A percentile compares a stretch with the other conserved stretches of the same genome.
These are phyloP conservation scores for Botrytis tulipae DNA, from an alignment of 2,329 filamentous ascomycete genomes.

Conservation along the genomic window DNA sequence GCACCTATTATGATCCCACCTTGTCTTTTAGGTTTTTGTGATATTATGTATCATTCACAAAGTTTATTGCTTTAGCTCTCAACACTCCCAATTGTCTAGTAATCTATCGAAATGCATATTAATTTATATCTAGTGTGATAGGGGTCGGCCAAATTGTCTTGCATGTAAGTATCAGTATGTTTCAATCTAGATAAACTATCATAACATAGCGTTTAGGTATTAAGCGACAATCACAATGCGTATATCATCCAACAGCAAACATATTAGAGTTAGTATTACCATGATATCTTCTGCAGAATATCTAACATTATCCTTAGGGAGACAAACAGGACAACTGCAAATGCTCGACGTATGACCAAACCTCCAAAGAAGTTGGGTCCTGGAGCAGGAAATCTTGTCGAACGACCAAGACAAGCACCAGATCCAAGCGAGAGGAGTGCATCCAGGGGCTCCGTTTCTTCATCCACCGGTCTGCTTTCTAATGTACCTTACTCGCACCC, in stretches of 20 bases:
- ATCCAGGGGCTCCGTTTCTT: slow-evolving; percentile 36
- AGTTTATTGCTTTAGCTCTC: neutral
- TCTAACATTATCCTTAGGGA: slow-evolving; percentile 45
- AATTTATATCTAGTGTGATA: slow-evolving; percentile 60
- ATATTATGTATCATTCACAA: neutral
- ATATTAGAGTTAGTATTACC: slow-evolving; percentile 62
- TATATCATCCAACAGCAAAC: slow-evolving; percentile 74
- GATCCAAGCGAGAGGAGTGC: slow-evolving; percentile 30
- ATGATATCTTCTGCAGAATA: neutral
- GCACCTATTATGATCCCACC: neutral
- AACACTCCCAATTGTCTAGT: neutral
- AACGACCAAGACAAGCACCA: slow-evolving; percentile 29
- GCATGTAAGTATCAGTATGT: slow-evolving; percentile 51
- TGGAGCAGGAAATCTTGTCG: slow-evolving; percentile 27
- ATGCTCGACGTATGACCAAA: slow-evolving; percentile 56
- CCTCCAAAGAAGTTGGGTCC: slow-evolving; percentile 52
- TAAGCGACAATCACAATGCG: slow-evolving; percentile 73
- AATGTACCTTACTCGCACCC: slow-evolving; percentile 70
- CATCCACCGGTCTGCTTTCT: slow-evolving; percentile 60
- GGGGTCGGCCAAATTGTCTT: slow-evolving; percentile 66
- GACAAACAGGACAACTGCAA: slow-evolving; percentile 53
- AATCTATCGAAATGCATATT: neutral
- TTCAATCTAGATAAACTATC: slow-evolving; percentile 15
- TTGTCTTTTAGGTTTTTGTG: neutral
- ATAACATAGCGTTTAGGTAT: slow-evolving; percentile 52